Evolutionary conservation across 1,139 yeast genomes (phyloP).

Genomic region (Taiozyma onychis): DNA sequence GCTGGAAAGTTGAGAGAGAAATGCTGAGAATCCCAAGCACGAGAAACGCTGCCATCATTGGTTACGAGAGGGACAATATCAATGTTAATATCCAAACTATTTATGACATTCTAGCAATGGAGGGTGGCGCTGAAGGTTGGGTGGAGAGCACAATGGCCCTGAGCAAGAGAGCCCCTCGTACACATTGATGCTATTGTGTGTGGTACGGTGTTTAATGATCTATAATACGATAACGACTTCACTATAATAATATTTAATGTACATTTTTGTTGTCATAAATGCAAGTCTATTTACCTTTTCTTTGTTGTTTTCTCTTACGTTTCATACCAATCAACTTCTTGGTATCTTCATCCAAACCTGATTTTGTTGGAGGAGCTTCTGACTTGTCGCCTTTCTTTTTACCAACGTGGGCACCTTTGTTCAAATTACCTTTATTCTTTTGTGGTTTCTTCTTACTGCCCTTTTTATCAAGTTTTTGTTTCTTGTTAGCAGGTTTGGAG

Average conservation of each 20-base stretch:
- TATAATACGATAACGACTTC: background rate
- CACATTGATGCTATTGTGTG: slow-evolving; percentile 11
- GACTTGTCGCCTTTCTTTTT: slow-evolving; percentile 8
- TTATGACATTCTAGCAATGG: slow-evolving; percentile 54
- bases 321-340: slow-evolving; percentile 63
- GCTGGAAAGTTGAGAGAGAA: slow-evolving; percentile 84
- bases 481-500: slow-evolving; percentile 21
- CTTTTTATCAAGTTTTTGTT: slow-evolving; percentile 26
- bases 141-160: slow-evolving; percentile 69
- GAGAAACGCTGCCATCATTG: slow-evolving; percentile 85
- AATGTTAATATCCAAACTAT: slow-evolving; percentile 33
- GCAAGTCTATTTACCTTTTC: slow-evolving; percentile 12
- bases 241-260: background rate
- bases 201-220: background rate
- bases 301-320: slow-evolving; percentile 55
- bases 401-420: slow-evolving; percentile 33
- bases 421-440: slow-evolving; percentile 40
- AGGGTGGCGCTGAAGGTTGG: slow-evolving; percentile 93
- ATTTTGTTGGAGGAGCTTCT: slow-evolving; percentile 22
- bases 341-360: slow-evolving; percentile 47
- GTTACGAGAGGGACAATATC: slow-evolving; percentile 35
- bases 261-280: background rate
- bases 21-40: slow-evolving; percentile 93
- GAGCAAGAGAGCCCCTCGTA: slow-evolving; percentile 36
- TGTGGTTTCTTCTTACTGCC: slow-evolving; percentile 16